phyloP scores from a whole-genome alignment of 352 stramenopile genomes.

The Phytophthora multivora region DNA sequence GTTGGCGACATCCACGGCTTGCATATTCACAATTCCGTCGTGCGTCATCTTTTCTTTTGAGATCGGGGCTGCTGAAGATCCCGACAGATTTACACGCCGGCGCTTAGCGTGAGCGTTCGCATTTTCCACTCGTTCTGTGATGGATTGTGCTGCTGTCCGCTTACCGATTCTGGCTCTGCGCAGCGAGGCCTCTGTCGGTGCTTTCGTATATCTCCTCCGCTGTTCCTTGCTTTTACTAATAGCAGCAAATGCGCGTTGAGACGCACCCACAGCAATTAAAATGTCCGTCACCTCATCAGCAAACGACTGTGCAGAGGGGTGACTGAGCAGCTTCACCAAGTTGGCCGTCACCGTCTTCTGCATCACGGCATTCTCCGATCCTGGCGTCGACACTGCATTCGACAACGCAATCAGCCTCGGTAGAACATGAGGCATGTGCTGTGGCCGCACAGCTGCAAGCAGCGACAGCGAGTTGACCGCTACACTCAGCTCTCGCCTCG shows the following conservation, averaged over 20 bases:
- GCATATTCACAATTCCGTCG: conserved; percentile 80
- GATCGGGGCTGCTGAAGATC: conserved; percentile 24
- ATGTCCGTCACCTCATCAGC: conserved; percentile 76
- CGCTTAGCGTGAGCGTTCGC: conserved; percentile 58
- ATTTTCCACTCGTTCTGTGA: conserved; percentile 66
- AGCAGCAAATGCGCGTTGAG: conserved; percentile 74
- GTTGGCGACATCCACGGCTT: conserved; percentile 68
- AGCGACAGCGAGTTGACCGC: conserved; percentile 74
- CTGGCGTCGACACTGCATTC: conserved; percentile 26
- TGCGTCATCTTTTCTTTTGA: conserved; percentile 54
- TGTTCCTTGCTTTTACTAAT: conserved; percentile 85
- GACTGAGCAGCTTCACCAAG: conserved; percentile 71
- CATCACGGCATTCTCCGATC: conserved; percentile 42
- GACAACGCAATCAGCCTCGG: conserved; percentile 51
- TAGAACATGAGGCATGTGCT: conserved; percentile 61
- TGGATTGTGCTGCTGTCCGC: conserved; percentile 61
- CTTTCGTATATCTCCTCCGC: conserved; percentile 73
- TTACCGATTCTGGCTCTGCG: conserved; percentile 70
- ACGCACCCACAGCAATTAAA: conserved; percentile 72
- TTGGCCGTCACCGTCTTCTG: conserved; percentile 73
- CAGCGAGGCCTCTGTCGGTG: conserved; percentile 70
- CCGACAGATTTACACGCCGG: conserved; percentile 40
- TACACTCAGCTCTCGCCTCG: conserved; percentile 61
- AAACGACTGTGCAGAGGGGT: conserved; percentile 59
- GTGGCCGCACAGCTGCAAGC: conserved; percentile 60